Percentiles rank a stretch among this genome's conserved stretches.
phyloP scores from a whole-genome alignment of 805 yeast genomes.

The Spathaspora hagerdaliae region DNA sequence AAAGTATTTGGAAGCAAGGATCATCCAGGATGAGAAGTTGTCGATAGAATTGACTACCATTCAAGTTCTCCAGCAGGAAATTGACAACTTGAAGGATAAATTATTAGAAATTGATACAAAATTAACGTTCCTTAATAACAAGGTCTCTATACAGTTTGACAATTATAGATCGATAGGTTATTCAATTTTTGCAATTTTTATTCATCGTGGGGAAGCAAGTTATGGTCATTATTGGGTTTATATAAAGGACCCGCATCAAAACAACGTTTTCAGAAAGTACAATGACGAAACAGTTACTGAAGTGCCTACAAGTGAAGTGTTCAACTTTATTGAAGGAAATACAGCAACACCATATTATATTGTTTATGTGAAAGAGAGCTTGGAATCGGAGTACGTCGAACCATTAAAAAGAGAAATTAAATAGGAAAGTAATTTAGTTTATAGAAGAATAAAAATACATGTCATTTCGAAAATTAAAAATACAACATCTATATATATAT shows the following conservation, averaged over 20 bases:
- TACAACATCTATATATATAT: constrained; percentile 1
- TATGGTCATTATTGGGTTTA: constrained; percentile 98
- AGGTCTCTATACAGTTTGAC: constrained; percentile 58
- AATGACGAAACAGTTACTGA: constrained; percentile 94
- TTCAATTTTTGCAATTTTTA: constrained; percentile 83
- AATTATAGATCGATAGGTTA: constrained; percentile 65
- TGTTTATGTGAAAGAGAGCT: constrained; percentile 71
- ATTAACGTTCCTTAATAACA: constrained; percentile 41
- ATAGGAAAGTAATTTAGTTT: neutral
- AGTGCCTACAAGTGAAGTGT: constrained; percentile 61
- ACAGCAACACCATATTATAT: constrained; percentile 93
- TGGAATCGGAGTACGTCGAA: constrained; percentile 50
- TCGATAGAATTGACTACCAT: constrained; percentile 45
- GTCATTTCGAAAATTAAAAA: no score
- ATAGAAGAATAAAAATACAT: neutral
- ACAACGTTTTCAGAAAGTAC: constrained; percentile 75
- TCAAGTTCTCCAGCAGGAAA: constrained; percentile 42
- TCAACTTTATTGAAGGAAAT: constrained; percentile 62
- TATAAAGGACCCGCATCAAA: constrained; percentile 67
- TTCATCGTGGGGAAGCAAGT: constrained; percentile 93
- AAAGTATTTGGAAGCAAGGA: constrained; percentile 48
- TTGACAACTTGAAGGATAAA: constrained; percentile 44
- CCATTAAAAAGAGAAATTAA: constrained; percentile 51
- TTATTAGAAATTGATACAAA: constrained; percentile 37
- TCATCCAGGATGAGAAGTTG: constrained; percentile 28